These are phyloP conservation scores for Epichloe typhina DNA, from an alignment of 2,329 filamentous ascomycete genomes.

Conservation along the genomic window DNA sequence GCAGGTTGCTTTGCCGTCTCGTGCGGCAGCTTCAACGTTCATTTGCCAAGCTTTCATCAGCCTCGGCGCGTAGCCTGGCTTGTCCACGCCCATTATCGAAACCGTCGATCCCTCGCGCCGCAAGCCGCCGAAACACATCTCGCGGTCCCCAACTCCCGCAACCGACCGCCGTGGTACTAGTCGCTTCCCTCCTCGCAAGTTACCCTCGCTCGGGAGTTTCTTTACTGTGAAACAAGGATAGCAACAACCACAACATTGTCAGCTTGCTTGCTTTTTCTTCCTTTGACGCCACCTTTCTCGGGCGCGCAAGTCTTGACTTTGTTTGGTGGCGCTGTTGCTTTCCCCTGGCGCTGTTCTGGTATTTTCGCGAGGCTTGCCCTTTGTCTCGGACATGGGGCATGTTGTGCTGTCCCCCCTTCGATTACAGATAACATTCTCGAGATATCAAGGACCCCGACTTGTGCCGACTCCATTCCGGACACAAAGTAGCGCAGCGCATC, in stretches of 20 bases:
- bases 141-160: background rate
- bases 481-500: background rate
- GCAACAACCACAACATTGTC: background rate
- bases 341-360: background rate
- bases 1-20: background rate
- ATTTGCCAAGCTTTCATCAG: background rate
- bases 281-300: background rate
- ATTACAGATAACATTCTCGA: background rate
- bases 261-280: background rate
- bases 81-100: background rate
- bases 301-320: background rate
- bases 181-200: background rate
- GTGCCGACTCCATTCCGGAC: too few relatives aligned
- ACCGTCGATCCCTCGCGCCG: background rate
- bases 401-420: background rate
- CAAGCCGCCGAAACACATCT: slow-evolving; percentile 1
- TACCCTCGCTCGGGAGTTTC: background rate
- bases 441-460: background rate
- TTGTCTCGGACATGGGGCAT: slow-evolving; percentile 3
- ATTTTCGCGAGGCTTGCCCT: background rate
- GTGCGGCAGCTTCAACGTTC: background rate
- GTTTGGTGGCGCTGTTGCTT: background rate
- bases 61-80: background rate
- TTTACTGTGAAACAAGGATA: background rate
- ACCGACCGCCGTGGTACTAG: background rate